These are phyloP conservation scores for Ananas comosus DNA, from an alignment of 176 grass and related monocot species.

Conservation along the genomic window DNA sequence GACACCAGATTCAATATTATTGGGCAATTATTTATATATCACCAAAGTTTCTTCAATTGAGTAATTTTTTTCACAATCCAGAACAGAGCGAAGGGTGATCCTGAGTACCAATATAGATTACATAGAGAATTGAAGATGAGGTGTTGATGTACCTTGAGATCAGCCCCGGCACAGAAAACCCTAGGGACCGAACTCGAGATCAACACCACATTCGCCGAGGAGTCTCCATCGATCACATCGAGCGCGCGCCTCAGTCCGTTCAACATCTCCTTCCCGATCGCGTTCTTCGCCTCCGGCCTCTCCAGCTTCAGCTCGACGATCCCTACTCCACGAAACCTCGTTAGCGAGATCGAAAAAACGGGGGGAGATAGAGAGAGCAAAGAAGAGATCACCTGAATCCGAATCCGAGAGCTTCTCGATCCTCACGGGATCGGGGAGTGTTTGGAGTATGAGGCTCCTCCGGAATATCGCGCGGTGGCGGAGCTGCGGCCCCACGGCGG, in stretches of 20 bases:
- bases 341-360: conserved; percentile 1
- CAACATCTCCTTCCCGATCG: conserved; percentile 69
- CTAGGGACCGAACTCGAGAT: conserved; percentile 63
- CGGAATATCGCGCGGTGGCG: conserved; percentile 10
- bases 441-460: conserved; percentile 33
- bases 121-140: not conserved
- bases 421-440: conserved; percentile 30
- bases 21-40: too few relatives aligned
- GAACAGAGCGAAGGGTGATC: too few relatives aligned
- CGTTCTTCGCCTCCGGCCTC: conserved; percentile 62
- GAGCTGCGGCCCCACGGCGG: not conserved
- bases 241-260: conserved; percentile 28
- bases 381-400: conserved; percentile 32
- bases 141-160: conserved; percentile 57
- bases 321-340: conserved; percentile 27
- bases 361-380: not conserved
- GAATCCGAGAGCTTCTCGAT: conserved; percentile 38
- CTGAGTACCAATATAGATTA: not conserved
- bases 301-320: conserved; percentile 62
- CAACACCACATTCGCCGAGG: conserved; percentile 53
- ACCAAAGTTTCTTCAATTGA: too few relatives aligned
- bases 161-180: conserved; percentile 70
- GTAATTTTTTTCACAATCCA: too few relatives aligned
- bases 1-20: too few relatives aligned
- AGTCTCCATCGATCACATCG: conserved; percentile 38